These are phyloP conservation scores for Cydonia oblonga DNA, from an alignment of 331 rosid genomes.

Conservation along the genomic window DNA sequence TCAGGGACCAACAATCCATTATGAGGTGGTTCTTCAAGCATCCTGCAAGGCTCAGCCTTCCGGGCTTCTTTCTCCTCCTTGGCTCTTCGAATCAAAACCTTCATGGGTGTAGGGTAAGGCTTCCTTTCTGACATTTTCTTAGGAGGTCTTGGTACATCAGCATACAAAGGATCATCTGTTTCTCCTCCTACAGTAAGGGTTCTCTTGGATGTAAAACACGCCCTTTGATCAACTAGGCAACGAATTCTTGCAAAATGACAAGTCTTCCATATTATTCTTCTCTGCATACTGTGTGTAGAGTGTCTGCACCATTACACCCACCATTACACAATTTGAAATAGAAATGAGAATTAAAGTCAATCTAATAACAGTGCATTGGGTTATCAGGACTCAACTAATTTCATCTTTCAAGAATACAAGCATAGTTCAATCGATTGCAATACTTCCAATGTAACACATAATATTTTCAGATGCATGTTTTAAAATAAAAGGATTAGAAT, in stretches of 20 bases:
- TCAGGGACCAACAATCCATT: constrained; percentile 78
- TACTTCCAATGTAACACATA: too few species aligned
- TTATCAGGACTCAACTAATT: too few species aligned
- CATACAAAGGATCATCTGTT: constrained; percentile 26
- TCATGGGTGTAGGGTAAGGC: constrained; percentile 72
- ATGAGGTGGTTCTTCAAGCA: constrained; percentile 57
- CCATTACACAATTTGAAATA: background rate
- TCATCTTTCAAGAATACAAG: too few species aligned
- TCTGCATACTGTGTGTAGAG: constrained; percentile 18
- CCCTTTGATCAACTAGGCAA: constrained; percentile 4
- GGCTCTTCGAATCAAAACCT: constrained; percentile 53
- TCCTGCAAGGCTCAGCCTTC: constrained; percentile 50
- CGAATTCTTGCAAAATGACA: constrained; percentile 15
- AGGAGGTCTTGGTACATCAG: constrained; percentile 50
- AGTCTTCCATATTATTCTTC: background rate
- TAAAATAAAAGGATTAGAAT: too few species aligned
- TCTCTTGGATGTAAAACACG: constrained; percentile 21
- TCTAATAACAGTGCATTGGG: background rate
- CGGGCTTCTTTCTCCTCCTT: constrained; percentile 54
- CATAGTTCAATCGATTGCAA: too few species aligned
- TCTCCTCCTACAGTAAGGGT: background rate
- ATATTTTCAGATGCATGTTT: too few species aligned
- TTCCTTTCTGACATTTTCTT: constrained; percentile 51
- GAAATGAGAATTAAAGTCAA: background rate
- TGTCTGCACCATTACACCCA: background rate